Evolutionary conservation across 306 rosid genomes (phyloP).

Genomic region (Macrotyloma uniflorum): DNA sequence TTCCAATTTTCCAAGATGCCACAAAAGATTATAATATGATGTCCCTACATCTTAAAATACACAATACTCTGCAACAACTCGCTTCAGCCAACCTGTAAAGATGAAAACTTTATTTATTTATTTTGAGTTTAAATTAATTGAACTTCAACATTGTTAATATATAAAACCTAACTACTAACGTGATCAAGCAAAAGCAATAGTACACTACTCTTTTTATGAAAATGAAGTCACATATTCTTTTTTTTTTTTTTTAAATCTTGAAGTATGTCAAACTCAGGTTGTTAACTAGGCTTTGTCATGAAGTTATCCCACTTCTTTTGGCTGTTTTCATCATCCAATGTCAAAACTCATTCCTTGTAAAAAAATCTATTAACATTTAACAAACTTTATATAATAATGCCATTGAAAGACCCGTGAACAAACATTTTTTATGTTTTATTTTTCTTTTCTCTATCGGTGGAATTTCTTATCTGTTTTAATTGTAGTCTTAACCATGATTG

Average conservation of each 20-base stretch:
- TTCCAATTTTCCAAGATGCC: conserved; percentile 2
- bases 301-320: conserved; percentile 38
- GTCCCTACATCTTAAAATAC: conserved; percentile 4
- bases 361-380: conserved; percentile 42
- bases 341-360: conserved; percentile 31
- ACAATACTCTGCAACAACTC: background rate
- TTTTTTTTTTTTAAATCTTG: background rate
- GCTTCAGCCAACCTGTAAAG: conserved; percentile 57
- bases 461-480: conserved; percentile 40
- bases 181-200: conserved; percentile 46
- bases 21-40: background rate
- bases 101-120: background rate
- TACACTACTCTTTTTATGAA: background rate
- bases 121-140: conserved; percentile 19
- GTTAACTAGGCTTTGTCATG: conserved; percentile 69
- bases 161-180: conserved; percentile 34
- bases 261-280: conserved; percentile 49
- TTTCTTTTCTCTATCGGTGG: conserved; percentile 22
- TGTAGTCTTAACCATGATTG: conserved; percentile 36
- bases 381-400: conserved; percentile 41
- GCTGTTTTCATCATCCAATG: conserved; percentile 30
- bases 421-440: conserved; percentile 33
- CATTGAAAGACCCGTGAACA: conserved; percentile 60
- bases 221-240: background rate
- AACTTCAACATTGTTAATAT: conserved; percentile 8